phyloP scores from a whole-genome alignment of 1,139 yeast genomes.

The Scheffersomyces quercinus region DNA sequence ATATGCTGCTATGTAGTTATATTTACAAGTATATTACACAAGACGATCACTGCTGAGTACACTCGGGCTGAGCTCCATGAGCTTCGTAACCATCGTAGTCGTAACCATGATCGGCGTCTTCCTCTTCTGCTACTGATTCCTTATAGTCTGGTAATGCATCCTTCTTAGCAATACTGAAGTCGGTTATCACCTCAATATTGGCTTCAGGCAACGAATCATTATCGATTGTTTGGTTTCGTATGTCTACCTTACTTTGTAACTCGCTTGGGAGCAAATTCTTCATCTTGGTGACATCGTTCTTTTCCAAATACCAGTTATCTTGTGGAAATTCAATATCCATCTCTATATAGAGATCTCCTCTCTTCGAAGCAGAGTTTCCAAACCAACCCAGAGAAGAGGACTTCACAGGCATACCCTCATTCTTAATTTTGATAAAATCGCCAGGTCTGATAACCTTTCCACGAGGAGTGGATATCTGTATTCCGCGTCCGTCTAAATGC shows the following conservation, averaged over 20 bases:
- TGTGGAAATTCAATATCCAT: slow-evolving; percentile 79
- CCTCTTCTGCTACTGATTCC: slow-evolving; percentile 14
- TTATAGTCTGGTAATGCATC: slow-evolving; percentile 39
- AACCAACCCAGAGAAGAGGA: slow-evolving; percentile 36
- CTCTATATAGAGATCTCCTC: slow-evolving; percentile 76
- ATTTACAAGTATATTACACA: too few relatives aligned
- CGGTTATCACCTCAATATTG: slow-evolving; percentile 43
- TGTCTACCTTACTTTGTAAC: slow-evolving; percentile 23
- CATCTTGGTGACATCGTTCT: slow-evolving; percentile 55
- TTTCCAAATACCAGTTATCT: slow-evolving; percentile 77
- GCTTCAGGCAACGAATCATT: slow-evolving; percentile 32
- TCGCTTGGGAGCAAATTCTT: slow-evolving; percentile 55
- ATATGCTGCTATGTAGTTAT: too few relatives aligned
- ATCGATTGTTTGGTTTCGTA: slow-evolving; percentile 25
- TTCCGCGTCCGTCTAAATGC: slow-evolving; percentile 80
- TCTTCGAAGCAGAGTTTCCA: slow-evolving; percentile 22
- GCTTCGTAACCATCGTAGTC: slow-evolving; percentile 11
- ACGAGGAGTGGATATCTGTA: slow-evolving; percentile 61
- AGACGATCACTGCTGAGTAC: slow-evolving; percentile 37
- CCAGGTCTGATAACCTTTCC: slow-evolving; percentile 85
- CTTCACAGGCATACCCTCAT: slow-evolving; percentile 85
- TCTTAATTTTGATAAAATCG: slow-evolving; percentile 61
- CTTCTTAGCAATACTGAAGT: slow-evolving; percentile 34
- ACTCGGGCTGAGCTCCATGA: slow-evolving; percentile 36
- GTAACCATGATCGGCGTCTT: slow-evolving; percentile 12